phyloP scores from a whole-genome alignment of 495 filamentous ascomycete genomes.

The Cetradonia linearis region DNA sequence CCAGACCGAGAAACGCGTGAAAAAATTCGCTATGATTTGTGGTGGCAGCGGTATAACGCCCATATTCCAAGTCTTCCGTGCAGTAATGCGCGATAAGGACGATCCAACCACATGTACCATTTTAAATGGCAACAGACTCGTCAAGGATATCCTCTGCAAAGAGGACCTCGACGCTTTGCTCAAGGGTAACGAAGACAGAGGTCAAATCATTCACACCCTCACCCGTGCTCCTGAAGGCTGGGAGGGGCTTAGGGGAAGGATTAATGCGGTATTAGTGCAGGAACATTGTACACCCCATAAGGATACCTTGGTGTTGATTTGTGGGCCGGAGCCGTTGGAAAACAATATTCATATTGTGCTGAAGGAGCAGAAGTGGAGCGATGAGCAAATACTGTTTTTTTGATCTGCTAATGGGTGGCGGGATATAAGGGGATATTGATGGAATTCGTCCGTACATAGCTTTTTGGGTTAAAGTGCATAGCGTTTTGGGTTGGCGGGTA shows the following conservation, averaged over 20 bases:
- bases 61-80: constrained; percentile 78
- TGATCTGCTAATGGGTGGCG: constrained; percentile 33
- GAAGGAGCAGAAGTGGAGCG: constrained; percentile 60
- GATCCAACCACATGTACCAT: constrained; percentile 58
- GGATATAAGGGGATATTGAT: no score
- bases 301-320: constrained; percentile 65
- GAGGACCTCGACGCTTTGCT: constrained; percentile 61
- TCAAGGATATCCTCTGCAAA: constrained; percentile 77
- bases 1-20: constrained; percentile 47
- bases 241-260: constrained; percentile 61
- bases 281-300: constrained; percentile 44
- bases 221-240: constrained; percentile 53
- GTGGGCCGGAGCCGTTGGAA: constrained; percentile 75
- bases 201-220: constrained; percentile 62
- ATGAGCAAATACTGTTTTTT: constrained; percentile 80
- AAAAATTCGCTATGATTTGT: constrained; percentile 78
- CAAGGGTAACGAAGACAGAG: constrained; percentile 42
- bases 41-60: constrained; percentile 86
- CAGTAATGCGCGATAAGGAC: constrained; percentile 51
- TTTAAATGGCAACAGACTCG: constrained; percentile 66
- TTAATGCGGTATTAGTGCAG: constrained; percentile 51
- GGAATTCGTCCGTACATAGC: background rate
- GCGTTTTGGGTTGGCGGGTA: background rate
- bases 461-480: background rate
- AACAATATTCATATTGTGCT: constrained; percentile 53